phyloP scores from a whole-genome alignment of 768 basidiomycete species.

The Boletus reticulatus region DNA sequence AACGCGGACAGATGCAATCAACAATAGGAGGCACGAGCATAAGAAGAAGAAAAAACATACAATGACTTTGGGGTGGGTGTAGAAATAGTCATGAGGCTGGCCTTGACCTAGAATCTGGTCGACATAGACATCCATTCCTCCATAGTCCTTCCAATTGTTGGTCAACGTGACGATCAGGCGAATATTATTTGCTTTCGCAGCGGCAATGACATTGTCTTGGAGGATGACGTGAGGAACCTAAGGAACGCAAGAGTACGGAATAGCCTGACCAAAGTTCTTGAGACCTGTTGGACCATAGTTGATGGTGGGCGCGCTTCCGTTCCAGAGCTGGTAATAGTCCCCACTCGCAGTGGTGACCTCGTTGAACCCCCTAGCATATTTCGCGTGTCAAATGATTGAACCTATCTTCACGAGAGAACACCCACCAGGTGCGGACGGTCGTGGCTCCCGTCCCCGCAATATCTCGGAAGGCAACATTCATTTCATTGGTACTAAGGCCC shows the following conservation, averaged over 20 bases:
- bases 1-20: neutral
- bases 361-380: conserved; percentile 51
- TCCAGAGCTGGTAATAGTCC: conserved; percentile 56
- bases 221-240: neutral
- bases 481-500: conserved; percentile 44
- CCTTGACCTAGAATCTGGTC: conserved; percentile 26
- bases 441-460: conserved; percentile 52
- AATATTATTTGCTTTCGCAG: conserved; percentile 21
- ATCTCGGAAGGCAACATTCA: conserved; percentile 50
- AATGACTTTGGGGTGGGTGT: conserved; percentile 20
- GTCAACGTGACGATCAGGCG: conserved; percentile 23
- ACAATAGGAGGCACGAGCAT: neutral
- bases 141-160: conserved; percentile 22
- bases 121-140: conserved; percentile 29
- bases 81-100: conserved; percentile 29
- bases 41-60: conserved; percentile 2
- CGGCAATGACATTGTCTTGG: conserved; percentile 20
- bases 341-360: conserved; percentile 50
- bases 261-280: conserved; percentile 42
- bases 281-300: conserved; percentile 56
- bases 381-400: neutral
- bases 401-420: neutral
- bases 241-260: neutral
- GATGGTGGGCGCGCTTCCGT: conserved; percentile 45
- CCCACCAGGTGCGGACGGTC: conserved; percentile 51